A percentile compares a stretch with the other conserved stretches of the same genome.
phyloP scores from a whole-genome alignment of 2,329 filamentous ascomycete species.

The Fusarium pseudonygamai region DNA sequence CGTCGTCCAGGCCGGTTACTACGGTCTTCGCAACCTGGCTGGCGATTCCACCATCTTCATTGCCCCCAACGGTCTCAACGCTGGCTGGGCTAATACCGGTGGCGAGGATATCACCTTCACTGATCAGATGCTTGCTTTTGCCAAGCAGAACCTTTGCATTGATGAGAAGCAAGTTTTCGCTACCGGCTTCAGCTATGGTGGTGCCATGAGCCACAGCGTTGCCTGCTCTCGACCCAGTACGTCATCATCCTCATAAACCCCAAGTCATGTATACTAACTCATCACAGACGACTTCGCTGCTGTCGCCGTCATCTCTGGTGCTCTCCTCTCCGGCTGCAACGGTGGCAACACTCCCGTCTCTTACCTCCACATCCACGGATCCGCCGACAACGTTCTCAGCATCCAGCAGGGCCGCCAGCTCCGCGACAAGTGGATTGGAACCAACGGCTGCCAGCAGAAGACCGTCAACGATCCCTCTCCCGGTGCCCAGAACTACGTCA shows the following conservation, averaged over 20 bases:
- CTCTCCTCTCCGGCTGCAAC: slow-evolving; percentile 47
- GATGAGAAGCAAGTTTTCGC: slow-evolving; percentile 54
- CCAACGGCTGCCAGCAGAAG: slow-evolving; percentile 49
- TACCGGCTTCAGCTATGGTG: slow-evolving; percentile 57
- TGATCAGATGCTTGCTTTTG: slow-evolving; percentile 49
- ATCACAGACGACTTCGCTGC: slow-evolving; percentile 46
- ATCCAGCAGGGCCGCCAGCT: slow-evolving; percentile 48
- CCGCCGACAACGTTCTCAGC: slow-evolving; percentile 49
- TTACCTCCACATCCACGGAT: slow-evolving; percentile 53
- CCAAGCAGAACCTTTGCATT: slow-evolving; percentile 54
- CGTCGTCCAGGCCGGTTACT: slow-evolving; percentile 51
- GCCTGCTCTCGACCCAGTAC: slow-evolving; percentile 52
- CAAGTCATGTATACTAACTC: neutral
- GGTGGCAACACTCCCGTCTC: slow-evolving; percentile 52
- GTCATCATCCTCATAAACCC: accelerated
- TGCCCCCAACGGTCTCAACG: slow-evolving; percentile 53
- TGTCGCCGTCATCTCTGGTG: slow-evolving; percentile 49
- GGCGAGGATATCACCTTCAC: slow-evolving; percentile 55
- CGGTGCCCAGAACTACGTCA: slow-evolving; percentile 33
- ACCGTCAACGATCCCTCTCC: slow-evolving; percentile 33
- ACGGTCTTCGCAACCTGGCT: slow-evolving; percentile 51
- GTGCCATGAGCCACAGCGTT: slow-evolving; percentile 53
- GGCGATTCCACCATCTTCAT: slow-evolving; percentile 54
- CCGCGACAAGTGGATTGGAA: slow-evolving; percentile 50
- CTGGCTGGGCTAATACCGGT: slow-evolving; percentile 55